Evolutionary conservation across 2,329 filamentous ascomycete genomes (phyloP).

Genomic region (Cadophora luteo-olivacea): DNA sequence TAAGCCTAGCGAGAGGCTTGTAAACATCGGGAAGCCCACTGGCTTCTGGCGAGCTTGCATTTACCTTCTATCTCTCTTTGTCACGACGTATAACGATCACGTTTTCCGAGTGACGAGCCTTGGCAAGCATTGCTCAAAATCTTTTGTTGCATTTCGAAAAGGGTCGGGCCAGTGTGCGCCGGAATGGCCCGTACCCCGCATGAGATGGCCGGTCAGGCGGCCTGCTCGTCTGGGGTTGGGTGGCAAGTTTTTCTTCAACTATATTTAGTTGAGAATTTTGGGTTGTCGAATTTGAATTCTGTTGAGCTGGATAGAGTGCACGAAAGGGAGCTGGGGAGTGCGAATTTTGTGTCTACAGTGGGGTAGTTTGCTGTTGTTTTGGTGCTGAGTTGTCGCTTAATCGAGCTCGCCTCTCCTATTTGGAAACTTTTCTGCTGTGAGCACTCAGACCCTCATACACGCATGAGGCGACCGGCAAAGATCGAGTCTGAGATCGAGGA

Average conservation of each 20-base stretch:
- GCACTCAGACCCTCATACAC: not conserved
- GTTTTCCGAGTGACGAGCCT: not conserved
- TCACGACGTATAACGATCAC: not conserved
- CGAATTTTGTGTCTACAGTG: too few relatives aligned
- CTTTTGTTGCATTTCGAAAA: constrained; percentile 14
- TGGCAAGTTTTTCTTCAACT: not conserved
- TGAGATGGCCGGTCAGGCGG: constrained; percentile 2
- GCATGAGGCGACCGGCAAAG: too few relatives aligned
- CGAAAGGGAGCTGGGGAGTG: too few relatives aligned
- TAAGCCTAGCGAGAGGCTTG: not conserved
- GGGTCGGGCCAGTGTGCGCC: constrained; percentile 15
- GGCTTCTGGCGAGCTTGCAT: not conserved
- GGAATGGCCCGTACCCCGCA: constrained; percentile 11
- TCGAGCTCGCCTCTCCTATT: not conserved
- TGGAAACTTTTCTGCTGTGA: not conserved
- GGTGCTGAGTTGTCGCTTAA: not conserved
- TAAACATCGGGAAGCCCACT: not conserved
- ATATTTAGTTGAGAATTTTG: too few relatives aligned
- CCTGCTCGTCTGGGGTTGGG: not conserved
- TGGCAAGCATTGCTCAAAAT: not conserved
- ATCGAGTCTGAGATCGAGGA: too few relatives aligned
- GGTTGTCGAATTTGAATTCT: too few relatives aligned
- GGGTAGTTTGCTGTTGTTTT: not conserved
- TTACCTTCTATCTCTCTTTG: not conserved
- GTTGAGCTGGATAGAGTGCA: too few relatives aligned